phyloP scores from a whole-genome alignment of 176 grass and related monocot genomes.

The Musa beccarii region DNA sequence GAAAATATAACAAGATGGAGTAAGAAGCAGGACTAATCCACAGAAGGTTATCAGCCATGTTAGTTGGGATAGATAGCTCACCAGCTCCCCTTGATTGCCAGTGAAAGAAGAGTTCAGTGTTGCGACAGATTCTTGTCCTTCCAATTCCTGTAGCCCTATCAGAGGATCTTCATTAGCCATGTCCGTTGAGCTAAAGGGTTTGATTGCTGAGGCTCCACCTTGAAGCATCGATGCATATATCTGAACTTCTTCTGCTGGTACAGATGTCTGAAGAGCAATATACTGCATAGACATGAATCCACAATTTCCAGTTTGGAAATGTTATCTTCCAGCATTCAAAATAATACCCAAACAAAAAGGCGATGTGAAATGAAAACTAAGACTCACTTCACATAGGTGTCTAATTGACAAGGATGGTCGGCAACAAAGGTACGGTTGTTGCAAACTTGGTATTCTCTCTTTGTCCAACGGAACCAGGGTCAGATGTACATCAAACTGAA shows the following conservation, averaged over 20 bases:
- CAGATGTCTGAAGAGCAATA: constrained; percentile 47
- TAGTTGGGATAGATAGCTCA: constrained; percentile 3
- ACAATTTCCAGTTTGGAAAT: constrained; percentile 11
- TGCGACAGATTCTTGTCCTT: constrained; percentile 11
- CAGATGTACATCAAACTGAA: constrained; percentile 47
- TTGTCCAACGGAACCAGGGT: constrained; percentile 45
- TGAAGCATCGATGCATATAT: constrained; percentile 31
- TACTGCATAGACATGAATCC: constrained; percentile 25
- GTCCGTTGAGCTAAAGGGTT: background rate
- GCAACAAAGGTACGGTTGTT: constrained; percentile 61
- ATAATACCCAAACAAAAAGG: background rate
- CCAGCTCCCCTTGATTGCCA: constrained; percentile 13
- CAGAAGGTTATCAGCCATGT: background rate
- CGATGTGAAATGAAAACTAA: constrained; percentile 4
- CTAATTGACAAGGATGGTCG: constrained; percentile 39
- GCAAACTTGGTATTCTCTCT: constrained; percentile 37
- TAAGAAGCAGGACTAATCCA: background rate
- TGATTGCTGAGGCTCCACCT: background rate
- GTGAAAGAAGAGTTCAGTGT: background rate
- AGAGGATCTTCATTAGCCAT: background rate
- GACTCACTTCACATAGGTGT: constrained; percentile 50
- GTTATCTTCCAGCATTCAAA: constrained; percentile 1
- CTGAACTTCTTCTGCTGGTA: constrained; percentile 40
- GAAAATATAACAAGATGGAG: background rate
- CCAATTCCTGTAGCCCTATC: background rate